Conservation (phyloP, 345 rosid genomes). For the Populus ilicifolia region DNA sequence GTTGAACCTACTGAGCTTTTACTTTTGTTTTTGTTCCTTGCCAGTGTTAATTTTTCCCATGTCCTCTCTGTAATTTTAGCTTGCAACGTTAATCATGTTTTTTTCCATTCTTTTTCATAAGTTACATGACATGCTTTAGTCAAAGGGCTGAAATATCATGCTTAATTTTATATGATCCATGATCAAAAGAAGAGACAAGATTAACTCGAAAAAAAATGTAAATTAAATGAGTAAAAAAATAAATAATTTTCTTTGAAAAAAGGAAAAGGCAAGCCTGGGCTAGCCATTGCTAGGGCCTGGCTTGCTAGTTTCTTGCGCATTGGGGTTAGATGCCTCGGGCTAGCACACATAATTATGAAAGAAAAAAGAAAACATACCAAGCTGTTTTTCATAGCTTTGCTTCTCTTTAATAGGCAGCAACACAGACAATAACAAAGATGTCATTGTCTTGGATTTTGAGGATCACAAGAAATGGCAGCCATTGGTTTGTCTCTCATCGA, state of each 20-base stretch:
- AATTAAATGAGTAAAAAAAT: background rate
- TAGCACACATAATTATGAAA: background rate
- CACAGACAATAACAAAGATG: background rate
- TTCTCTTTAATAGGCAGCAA: background rate
- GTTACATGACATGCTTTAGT: background rate
- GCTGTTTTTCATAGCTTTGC: background rate
- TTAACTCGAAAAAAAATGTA: background rate
- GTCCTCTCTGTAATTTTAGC: background rate
- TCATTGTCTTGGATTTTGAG: background rate
- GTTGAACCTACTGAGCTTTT: background rate
- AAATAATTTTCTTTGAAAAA: background rate
- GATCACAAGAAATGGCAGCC: background rate
- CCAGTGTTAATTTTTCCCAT: background rate
- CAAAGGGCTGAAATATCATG: background rate
- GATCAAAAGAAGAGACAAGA: background rate
- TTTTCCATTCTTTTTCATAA: background rate
- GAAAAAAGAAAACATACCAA: background rate
- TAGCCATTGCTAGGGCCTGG: background rate
- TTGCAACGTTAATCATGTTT: too few relatives aligned
- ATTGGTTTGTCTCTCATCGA: conserved; percentile 3
- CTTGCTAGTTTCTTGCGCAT: background rate
- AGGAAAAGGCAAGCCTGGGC: background rate
- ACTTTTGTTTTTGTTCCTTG: background rate
- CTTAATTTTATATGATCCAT: background rate
- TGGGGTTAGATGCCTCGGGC: background rate